These are phyloP conservation scores for Pythium phragmiticola DNA, from an alignment of 352 stramenopile genomes.

Conservation along the genomic window DNA sequence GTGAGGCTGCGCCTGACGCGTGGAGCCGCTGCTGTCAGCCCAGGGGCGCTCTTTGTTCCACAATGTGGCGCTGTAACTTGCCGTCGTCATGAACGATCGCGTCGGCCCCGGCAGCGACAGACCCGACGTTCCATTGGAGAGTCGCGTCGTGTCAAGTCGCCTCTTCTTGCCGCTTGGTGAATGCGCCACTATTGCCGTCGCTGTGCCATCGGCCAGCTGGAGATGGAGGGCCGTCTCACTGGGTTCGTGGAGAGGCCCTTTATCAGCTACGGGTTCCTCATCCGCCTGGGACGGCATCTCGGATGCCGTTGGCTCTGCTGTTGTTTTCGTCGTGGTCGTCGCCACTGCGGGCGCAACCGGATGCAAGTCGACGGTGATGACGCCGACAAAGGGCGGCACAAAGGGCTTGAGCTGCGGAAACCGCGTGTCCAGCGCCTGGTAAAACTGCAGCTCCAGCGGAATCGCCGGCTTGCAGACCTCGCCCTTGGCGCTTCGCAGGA, in stretches of 20 bases:
- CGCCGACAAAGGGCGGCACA: conserved; percentile 65
- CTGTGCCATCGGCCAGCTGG: background rate
- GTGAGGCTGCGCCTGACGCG: background rate
- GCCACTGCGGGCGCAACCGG: background rate
- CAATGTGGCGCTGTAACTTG: conserved; percentile 60
- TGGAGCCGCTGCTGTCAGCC: conserved; percentile 8
- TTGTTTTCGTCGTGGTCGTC: background rate
- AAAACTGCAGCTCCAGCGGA: conserved; percentile 72
- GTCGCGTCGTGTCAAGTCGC: conserved; percentile 12
- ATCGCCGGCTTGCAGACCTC: conserved; percentile 81
- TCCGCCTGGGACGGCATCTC: background rate
- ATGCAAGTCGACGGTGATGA: conserved; percentile 59
- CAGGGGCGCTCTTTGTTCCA: conserved; percentile 50
- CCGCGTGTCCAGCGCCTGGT: conserved; percentile 47
- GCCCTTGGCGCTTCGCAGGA: conserved; percentile 56
- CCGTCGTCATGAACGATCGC: conserved; percentile 10
- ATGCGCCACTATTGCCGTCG: background rate
- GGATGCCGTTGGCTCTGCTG: conserved; percentile 1
- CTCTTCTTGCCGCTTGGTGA: conserved; percentile 17
- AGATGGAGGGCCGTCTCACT: conserved; percentile 1
- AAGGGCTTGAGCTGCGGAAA: conserved; percentile 65
- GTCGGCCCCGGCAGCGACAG: conserved; percentile 4
- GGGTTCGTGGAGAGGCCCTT: background rate
- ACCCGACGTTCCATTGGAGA: background rate
- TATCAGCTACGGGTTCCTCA: background rate